Percentiles rank a stretch among this genome's conserved stretches.
Evolutionary conservation across 176 grass and related monocot species (phyloP).

Genomic region (Tuctoria greenei): DNA sequence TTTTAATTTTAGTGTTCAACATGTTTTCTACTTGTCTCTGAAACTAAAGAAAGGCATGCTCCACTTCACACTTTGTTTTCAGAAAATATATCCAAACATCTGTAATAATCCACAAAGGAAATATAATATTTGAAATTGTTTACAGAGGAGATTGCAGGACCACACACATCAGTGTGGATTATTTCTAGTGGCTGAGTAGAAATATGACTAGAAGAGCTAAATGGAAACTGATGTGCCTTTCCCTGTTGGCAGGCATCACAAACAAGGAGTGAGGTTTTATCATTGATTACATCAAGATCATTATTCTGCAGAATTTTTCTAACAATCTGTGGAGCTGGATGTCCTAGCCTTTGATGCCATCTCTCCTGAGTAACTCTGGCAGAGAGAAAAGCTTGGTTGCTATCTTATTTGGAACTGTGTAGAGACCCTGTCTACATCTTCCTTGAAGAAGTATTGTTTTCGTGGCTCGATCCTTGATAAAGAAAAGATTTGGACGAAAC

Average conservation of each 20-base stretch:
- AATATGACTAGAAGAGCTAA: neutral
- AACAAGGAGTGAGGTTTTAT: neutral
- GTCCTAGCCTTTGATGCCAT: no score
- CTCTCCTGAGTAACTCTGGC: no score
- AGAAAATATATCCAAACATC: neutral
- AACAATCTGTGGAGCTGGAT: no score
- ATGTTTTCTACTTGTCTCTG: neutral
- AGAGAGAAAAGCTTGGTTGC: no score
- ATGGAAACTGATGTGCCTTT: neutral
- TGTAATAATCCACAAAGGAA: neutral
- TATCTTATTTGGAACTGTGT: no score
- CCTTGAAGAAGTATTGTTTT: no score
- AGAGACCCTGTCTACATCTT: no score
- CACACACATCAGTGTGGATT: neutral
- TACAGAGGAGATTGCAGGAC: neutral
- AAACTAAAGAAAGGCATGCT: neutral
- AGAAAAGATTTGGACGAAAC: neutral
- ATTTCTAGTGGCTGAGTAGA: neutral
- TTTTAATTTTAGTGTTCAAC: neutral
- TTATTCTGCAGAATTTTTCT: neutral
- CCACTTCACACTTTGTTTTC: neutral
- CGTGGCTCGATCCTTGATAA: neutral
- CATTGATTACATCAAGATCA: neutral
- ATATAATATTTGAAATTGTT: neutral
- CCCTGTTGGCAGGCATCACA: neutral